Conservation (phyloP, 305 asterid species). For the Fraxinus angustifolia region DNA sequence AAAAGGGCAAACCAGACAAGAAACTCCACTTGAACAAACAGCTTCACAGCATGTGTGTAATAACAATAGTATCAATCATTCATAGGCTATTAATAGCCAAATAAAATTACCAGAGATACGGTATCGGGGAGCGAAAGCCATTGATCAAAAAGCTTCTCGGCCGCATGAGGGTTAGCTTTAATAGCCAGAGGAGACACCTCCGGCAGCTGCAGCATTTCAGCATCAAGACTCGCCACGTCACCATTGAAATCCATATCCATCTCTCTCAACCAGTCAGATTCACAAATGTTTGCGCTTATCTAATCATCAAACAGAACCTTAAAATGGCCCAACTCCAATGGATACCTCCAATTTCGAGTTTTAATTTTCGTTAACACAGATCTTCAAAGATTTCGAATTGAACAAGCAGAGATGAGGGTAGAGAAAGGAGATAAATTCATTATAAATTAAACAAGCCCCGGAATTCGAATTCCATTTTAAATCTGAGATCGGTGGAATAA, state of each 20-base stretch:
- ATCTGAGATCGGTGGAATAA: conserved; percentile 31
- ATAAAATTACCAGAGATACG: conserved; percentile 54
- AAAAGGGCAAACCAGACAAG: conserved; percentile 13
- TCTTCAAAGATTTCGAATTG: conserved; percentile 30
- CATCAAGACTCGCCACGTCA: conserved; percentile 75
- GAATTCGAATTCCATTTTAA: conserved; percentile 17
- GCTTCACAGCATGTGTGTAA: background rate
- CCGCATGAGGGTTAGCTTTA: conserved; percentile 65
- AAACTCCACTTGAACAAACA: background rate
- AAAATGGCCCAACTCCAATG: conserved; percentile 16
- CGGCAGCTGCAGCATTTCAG: conserved; percentile 81
- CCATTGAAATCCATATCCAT: conserved; percentile 90
- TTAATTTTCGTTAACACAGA: conserved; percentile 14
- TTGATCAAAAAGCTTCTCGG: conserved; percentile 74
- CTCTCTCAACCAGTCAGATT: conserved; percentile 22
- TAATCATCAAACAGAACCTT: conserved; percentile 37
- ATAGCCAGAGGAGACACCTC: conserved; percentile 84
- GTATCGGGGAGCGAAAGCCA: conserved; percentile 92
- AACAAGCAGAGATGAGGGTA: conserved; percentile 13
- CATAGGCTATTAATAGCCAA: background rate
- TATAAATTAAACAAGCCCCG: conserved; percentile 14
- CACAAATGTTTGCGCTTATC: conserved; percentile 30
- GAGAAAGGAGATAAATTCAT: conserved; percentile 12
- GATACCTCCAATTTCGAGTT: conserved; percentile 15
- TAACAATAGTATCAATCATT: conserved; percentile 19